These are phyloP conservation scores for Lenwebbia sp. DNA, from an alignment of 345 rosid species.

Conservation along the genomic window DNA sequence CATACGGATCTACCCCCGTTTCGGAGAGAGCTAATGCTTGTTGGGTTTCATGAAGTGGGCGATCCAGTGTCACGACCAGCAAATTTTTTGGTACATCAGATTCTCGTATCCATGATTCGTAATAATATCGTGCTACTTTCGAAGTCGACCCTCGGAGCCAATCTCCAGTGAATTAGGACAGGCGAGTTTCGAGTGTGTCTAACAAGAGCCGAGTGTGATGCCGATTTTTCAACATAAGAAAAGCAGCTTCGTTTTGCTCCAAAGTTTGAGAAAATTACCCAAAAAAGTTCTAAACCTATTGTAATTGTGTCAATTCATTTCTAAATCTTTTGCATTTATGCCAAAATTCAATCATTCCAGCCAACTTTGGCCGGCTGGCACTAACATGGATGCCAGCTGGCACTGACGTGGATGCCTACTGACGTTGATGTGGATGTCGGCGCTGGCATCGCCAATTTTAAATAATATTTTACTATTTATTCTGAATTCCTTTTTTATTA, in stretches of 20 bases:
- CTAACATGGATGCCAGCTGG: too few relatives aligned
- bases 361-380: too few relatives aligned
- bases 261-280: too few relatives aligned
- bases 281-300: too few relatives aligned
- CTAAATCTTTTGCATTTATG: too few relatives aligned
- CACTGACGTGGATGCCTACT: too few relatives aligned
- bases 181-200: not conserved
- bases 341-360: too few relatives aligned
- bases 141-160: not conserved
- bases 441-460: too few relatives aligned
- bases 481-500: too few relatives aligned
- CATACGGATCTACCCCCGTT: not conserved
- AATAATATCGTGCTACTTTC: not conserved
- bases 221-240: not conserved
- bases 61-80: not conserved
- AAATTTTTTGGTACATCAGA: not conserved
- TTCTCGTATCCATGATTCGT: not conserved
- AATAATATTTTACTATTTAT: too few relatives aligned
- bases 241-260: not conserved
- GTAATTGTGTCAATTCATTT: too few relatives aligned
- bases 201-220: not conserved
- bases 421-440: too few relatives aligned
- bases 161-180: not conserved
- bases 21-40: not conserved
- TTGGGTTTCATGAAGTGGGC: not conserved